Conservation (phyloP, 208 protist species). For the Acanthamoeba healyi region DNA sequence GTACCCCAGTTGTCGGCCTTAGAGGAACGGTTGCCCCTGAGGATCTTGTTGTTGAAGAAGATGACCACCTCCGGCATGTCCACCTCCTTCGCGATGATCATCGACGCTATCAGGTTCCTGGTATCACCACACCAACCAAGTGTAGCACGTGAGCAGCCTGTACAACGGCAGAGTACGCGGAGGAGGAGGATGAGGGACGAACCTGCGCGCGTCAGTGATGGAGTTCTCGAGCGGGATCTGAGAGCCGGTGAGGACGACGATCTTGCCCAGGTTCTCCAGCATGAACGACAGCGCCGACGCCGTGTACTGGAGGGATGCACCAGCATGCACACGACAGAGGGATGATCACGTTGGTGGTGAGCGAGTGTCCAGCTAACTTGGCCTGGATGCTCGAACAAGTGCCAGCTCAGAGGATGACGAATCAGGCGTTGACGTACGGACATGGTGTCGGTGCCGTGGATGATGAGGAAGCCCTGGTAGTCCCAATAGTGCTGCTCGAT, state of each 20-base stretch:
- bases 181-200: too few relatives aligned
- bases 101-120: slow-evolving; percentile 1
- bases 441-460: slow-evolving; percentile 40
- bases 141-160: too few relatives aligned
- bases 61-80: slow-evolving; percentile 9
- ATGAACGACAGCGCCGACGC: slow-evolving; percentile 31
- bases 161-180: too few relatives aligned
- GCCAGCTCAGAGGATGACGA: too few relatives aligned
- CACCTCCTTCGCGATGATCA: neutral
- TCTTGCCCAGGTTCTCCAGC: slow-evolving; percentile 27
- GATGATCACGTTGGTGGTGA: too few relatives aligned
- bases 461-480: slow-evolving; percentile 17
- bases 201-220: neutral
- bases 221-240: neutral
- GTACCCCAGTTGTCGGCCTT: slow-evolving; percentile 51
- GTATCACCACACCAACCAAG: neutral
- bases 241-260: neutral
- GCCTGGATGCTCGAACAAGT: too few relatives aligned
- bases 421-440: neutral
- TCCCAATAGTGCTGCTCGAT: slow-evolving; percentile 18
- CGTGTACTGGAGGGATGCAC: neutral
- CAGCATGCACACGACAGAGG: neutral
- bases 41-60: slow-evolving; percentile 54
- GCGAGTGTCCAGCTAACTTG: too few relatives aligned
- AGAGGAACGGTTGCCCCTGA: slow-evolving; percentile 10